Evolutionary conservation across 2,329 filamentous ascomycete genomes (phyloP).

Genomic region (Xylaria sp.): DNA sequence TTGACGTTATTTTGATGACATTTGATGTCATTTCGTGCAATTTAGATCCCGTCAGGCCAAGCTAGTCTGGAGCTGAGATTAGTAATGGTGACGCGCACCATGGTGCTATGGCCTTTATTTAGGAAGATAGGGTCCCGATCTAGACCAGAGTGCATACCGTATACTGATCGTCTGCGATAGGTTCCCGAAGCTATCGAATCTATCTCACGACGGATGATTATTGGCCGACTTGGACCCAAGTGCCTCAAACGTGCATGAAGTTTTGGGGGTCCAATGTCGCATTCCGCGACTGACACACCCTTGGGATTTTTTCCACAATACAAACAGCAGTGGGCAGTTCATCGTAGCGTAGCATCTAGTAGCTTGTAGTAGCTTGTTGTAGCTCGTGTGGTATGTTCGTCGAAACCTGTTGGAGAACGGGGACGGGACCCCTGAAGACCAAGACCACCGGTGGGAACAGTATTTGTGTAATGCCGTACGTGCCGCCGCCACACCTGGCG

Average conservation of each 20-base stretch:
- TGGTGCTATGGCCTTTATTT: neutral
- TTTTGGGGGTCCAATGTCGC: slow-evolving; percentile 15
- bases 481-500: slow-evolving; percentile 29
- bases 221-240: slow-evolving; percentile 1
- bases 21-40: slow-evolving; percentile 31
- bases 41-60: slow-evolving; percentile 11
- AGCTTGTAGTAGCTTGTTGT: slow-evolving; percentile 5
- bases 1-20: slow-evolving; percentile 31
- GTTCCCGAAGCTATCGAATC: slow-evolving; percentile 7
- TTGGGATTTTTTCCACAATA: slow-evolving; percentile 2
- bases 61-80: slow-evolving; percentile 16
- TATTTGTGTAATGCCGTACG: slow-evolving; percentile 31
- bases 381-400: neutral
- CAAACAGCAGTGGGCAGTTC: slow-evolving; percentile 3
- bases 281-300: slow-evolving; percentile 7
- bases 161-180: neutral
- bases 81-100: slow-evolving; percentile 21
- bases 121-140: slow-evolving; percentile 6
- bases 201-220: slow-evolving; percentile 12
- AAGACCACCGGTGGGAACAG: slow-evolving; percentile 1
- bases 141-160: neutral
- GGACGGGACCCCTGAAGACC: slow-evolving; percentile 5
- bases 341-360: neutral
- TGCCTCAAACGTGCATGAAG: slow-evolving; percentile 24
- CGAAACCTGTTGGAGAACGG: slow-evolving; percentile 7